Base-by-base conservation (phyloP, 2,329 filamentous ascomycete genomes). In the Lecanicillium sp. region DNA sequence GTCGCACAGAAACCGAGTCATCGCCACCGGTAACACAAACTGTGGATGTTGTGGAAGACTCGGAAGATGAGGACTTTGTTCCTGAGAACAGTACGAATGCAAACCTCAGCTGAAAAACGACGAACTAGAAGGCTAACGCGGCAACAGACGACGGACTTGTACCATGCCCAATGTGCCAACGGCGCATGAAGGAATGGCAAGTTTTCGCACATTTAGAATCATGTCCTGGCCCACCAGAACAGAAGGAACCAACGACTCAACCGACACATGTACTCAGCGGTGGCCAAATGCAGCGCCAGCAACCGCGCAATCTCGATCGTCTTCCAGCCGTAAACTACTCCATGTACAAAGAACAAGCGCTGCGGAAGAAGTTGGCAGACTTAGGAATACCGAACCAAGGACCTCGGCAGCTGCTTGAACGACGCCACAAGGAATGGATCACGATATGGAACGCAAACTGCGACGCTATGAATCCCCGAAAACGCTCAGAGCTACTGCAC, bases 391-490 rank as follows among this genome's bases (percentile, higher is more conserved):
- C 87, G 0, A 74, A 71, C 9, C 69, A 65, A 43, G 92, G 92
- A 1, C 61, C 72, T 1, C 82, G 82, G 33, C 65, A 72, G 33
- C 68, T 89, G 2, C 68, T 97, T 39, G 83, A 90, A 56, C 76
- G 73, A 47, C 77, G 94, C 14, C 89, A 97, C 53, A 86, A 77
- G 17, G 92, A 98, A 60, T 98, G 89, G 89, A 73, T 92, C 37
- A 96, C 92, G 28, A 65, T 98, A 14, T 96, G 87, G 84, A 98
- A 98, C 58, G 86, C 94, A 10, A 98, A 98, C 56, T 95, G 88
- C 61, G 92, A 98, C 59, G 84, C 89, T 3, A 75, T 74, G 27
- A 67, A 68, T 2, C 87, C 87, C 0, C 84, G 83, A 55, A 69
- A 70, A 10, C 87, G 85, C 46, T 54, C 64, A 6, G 81, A 92